Evolutionary conservation across 1,284 basidiomycete species (phyloP).

Genomic region (Apiotrichum domesticum): DNA sequence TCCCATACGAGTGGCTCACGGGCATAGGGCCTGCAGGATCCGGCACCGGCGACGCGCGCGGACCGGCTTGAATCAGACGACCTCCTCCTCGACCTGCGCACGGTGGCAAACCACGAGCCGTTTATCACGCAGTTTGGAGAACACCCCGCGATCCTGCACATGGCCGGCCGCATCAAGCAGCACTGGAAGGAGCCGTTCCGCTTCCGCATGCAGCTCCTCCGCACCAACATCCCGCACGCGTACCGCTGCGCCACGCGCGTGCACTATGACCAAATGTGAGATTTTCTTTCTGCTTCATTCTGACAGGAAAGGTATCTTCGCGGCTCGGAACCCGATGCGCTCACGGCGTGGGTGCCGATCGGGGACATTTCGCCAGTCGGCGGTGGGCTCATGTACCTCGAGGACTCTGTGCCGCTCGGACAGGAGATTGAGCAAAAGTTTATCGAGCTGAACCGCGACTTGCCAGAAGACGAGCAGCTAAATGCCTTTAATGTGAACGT

Average conservation of each 20-base stretch:
- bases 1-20: no score
- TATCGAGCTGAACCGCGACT: background rate
- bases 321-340: constrained; percentile 2
- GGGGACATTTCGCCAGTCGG: constrained; percentile 21
- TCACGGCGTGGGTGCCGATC: constrained; percentile 33
- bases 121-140: constrained; percentile 8
- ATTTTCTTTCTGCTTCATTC: no score
- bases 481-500: constrained; percentile 30
- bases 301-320: background rate
- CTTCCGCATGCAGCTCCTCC: constrained; percentile 15
- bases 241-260: constrained; percentile 9
- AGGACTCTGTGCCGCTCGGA: constrained; percentile 20
- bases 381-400: constrained; percentile 31
- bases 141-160: constrained; percentile 2
- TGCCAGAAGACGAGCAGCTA: constrained; percentile 19
- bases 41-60: no score
- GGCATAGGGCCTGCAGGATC: background rate
- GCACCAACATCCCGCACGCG: constrained; percentile 16
- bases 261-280: constrained; percentile 18
- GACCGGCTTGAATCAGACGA: background rate
- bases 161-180: constrained; percentile 6
- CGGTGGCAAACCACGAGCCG: constrained; percentile 1
- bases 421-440: constrained; percentile 23
- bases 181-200: constrained; percentile 13
- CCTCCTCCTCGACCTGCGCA: constrained; percentile 6